Evolutionary conservation across 352 stramenopile species (phyloP).

Genomic region (Phytophthora sansomeana): DNA sequence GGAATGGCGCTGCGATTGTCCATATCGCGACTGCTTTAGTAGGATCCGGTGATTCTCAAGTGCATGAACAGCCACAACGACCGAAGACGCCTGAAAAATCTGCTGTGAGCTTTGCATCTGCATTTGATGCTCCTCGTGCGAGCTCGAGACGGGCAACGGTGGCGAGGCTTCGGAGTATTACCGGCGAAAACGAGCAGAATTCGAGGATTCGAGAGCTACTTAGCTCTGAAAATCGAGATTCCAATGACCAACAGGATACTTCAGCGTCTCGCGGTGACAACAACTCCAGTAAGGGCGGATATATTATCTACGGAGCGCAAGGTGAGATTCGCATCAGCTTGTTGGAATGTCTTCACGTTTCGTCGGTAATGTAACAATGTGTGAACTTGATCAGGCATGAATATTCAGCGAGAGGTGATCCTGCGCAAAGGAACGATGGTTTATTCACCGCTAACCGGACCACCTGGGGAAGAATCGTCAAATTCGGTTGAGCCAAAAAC

Average conservation of each 20-base stretch:
- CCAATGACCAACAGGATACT: background rate
- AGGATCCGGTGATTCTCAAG: conserved; percentile 1
- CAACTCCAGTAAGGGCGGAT: conserved; percentile 10
- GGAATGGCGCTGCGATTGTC: conserved; percentile 17
- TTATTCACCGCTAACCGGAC: conserved; percentile 19
- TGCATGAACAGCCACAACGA: background rate
- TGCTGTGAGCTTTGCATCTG: background rate
- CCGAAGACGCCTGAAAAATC: conserved; percentile 13
- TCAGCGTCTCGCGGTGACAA: background rate
- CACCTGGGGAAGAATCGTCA: conserved; percentile 10
- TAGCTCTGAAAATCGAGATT: conserved; percentile 18
- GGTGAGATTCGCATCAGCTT: conserved; percentile 11
- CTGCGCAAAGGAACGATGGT: conserved; percentile 29
- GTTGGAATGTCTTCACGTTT: background rate
- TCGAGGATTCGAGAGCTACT: conserved; percentile 6
- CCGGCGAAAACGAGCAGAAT: conserved; percentile 21
- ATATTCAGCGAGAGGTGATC: conserved; percentile 23
- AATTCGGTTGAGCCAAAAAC: background rate
- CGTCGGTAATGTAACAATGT: conserved; percentile 3
- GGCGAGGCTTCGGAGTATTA: conserved; percentile 30
- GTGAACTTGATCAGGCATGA: conserved; percentile 9
- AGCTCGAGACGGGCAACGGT: conserved; percentile 26
- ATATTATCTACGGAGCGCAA: conserved; percentile 24
- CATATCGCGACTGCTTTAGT: conserved; percentile 15
- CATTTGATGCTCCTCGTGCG: conserved; percentile 6